Base-by-base conservation (phyloP, 306 rosid genomes). In the Prunus padus region DNA sequence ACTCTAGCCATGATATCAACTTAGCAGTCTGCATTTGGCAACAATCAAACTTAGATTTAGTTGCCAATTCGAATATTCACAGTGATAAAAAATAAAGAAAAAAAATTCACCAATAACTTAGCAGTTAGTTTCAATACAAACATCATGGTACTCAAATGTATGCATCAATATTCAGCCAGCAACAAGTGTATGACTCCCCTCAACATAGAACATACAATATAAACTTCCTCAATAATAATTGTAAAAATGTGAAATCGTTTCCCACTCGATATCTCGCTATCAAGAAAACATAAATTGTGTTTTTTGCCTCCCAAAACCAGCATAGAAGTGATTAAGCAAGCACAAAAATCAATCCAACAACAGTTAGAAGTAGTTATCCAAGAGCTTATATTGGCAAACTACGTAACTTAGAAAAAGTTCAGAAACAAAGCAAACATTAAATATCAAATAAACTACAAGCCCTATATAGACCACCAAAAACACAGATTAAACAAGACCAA, bases 1-100 rank as follows among this genome's bases (percentile, higher is more conserved):
- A 86, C 87, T 87, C 87, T 83, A 65, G 93, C 90, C 98, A 94
- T 94, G 87, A 87, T 74, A 65, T 65, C 82, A 19, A 26, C 71
- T 80, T 40, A 50, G 61, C 74, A 30, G 46, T 72, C 89, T 81
- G 88, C 82, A 78, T 56, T 64, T 33, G 11, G 44, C 42, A 9
- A 68, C 51, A 50, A 75, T 13, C 25, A 69, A 49, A 15, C 22
- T 74, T 77, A 26, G 25, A 59, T 73, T 64, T 63, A 81, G 80
- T 44, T 19, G 12, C 25, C 76, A 57, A 23, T 75, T 45, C 67
- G n/a, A 55, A 25, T 52, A 62, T 46, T 40, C 42, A 55, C 13
- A 37, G 51, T 13, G 8, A 49, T 65, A 71, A 9, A 79, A 7
- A 20, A 59, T 3, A 0, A 40, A 12, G 11, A 9, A 30, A 23